Conservation (phyloP, 2,329 filamentous ascomycete species). For the Diaporthe aspalathi region DNA sequence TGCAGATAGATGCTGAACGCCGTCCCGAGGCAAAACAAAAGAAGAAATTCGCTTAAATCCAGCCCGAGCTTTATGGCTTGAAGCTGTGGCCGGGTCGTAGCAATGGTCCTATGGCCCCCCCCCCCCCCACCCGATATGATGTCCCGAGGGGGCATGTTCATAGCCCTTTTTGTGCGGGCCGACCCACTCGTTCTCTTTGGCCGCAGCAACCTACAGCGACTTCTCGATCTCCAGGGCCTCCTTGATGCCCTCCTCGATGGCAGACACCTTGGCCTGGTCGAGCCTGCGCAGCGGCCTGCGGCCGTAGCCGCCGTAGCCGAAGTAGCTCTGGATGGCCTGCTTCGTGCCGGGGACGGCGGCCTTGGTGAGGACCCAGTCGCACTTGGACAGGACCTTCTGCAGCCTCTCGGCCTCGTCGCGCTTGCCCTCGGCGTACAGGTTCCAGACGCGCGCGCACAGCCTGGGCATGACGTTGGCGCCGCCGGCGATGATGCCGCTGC, state of each 20-base stretch:
- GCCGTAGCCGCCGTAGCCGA: constrained; percentile 83
- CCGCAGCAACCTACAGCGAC: constrained; percentile 58
- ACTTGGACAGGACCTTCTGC: constrained; percentile 81
- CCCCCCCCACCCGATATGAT: not conserved
- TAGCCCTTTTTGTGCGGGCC: not conserved
- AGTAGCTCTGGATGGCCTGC: constrained; percentile 82
- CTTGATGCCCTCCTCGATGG: constrained; percentile 65
- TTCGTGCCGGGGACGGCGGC: constrained; percentile 88
- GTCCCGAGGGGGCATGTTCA: not conserved
- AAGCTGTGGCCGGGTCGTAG: constrained; percentile 7
- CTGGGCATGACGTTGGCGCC: constrained; percentile 89
- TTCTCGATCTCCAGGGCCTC: constrained; percentile 76
- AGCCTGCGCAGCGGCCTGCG: constrained; percentile 78
- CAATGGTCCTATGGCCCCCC: not conserved
- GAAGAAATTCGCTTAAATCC: not conserved
- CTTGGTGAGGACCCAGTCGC: constrained; percentile 87
- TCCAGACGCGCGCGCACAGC: constrained; percentile 81
- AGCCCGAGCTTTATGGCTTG: not conserved
- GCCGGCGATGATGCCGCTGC: constrained; percentile 86
- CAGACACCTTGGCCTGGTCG: constrained; percentile 64
- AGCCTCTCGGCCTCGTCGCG: constrained; percentile 78
- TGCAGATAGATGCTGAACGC: constrained; percentile 24
- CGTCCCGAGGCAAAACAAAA: not conserved
- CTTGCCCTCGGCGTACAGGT: constrained; percentile 79
- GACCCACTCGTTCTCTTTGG: no score